Base-by-base conservation (phyloP, 306 rosid genomes). In the Potentilla sterilis region DNA sequence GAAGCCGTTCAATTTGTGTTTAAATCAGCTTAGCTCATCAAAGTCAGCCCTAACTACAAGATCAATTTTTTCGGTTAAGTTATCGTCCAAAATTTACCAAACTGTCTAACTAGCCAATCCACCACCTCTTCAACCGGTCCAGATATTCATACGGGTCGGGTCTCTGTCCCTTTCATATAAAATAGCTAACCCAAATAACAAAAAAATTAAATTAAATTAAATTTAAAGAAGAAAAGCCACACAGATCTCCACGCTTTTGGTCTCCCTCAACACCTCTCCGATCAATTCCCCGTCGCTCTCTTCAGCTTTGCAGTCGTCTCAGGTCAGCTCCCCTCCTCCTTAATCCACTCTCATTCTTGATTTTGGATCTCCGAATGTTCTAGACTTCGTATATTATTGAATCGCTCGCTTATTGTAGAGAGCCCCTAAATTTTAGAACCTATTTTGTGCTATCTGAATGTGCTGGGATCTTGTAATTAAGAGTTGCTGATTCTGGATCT, bases 191-290 rank as follows among this genome's bases (percentile, higher is more conserved):
- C 6, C 0, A 40, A 10, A 57, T 2, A 12, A 15, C 24, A 0
- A 44, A 8, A 5, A n/a, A 55, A 13, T 3, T 73, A 42, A 44
- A 13, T 3, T 73, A 42, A 44, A 34, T 61, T 21, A 14, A 52
- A 21, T 24, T n/a, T 34, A 4, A 58, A 67, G 34, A 82, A 57
- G 49, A 75, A 75, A 75, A 44, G 78, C 83, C 84, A 64, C 42
- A 80, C 77, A 83, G 95, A 91, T 92, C 97, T 84, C 86, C 83
- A 73, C 57, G 49, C 75, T 75, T 83, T 75, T 71, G 82, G 85
- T 70, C 72, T 84, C 82, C 79, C 59, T 63, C 85, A 22, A 16
- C 71, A 51, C 67, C 40, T 3, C 73, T 66, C 58, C 73, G 37
- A n/a, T 79, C 87, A 59, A 52, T 71, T 77, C 24, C 75, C 75